Conservation (phyloP, 1,139 yeast species). For the Candida sp. region DNA sequence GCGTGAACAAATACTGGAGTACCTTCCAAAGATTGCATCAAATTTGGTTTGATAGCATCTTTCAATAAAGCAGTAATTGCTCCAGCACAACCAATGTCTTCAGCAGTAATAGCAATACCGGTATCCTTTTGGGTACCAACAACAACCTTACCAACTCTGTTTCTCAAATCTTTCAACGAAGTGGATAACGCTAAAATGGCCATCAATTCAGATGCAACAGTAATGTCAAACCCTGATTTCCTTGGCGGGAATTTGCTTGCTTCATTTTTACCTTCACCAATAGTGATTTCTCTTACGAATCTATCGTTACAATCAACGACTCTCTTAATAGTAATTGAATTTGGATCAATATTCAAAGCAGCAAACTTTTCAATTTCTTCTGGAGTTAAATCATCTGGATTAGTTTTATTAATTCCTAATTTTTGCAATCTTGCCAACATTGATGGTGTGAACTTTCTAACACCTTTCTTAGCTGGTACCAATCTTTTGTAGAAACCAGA, state of each 20-base stretch:
- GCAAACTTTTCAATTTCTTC: constrained; percentile 65
- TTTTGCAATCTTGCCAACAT: constrained; percentile 63
- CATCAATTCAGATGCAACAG: constrained; percentile 82
- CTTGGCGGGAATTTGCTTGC: constrained; percentile 62
- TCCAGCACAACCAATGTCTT: constrained; percentile 79
- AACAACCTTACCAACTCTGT: constrained; percentile 68
- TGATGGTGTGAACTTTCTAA: constrained; percentile 60
- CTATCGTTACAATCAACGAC: constrained; percentile 83
- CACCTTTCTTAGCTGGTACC: constrained; percentile 68
- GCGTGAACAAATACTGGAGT: constrained; percentile 85
- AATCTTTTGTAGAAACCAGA: constrained; percentile 64
- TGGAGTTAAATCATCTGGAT: constrained; percentile 66
- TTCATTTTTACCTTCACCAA: constrained; percentile 78
- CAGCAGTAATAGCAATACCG: constrained; percentile 70
- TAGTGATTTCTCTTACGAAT: constrained; percentile 68
- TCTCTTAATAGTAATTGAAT: constrained; percentile 69
- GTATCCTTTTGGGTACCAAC: constrained; percentile 58
- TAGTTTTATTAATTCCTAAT: constrained; percentile 60
- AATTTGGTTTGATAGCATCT: constrained; percentile 80
- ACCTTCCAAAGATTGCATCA: constrained; percentile 85
- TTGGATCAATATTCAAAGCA: constrained; percentile 67
- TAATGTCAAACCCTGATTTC: constrained; percentile 73
- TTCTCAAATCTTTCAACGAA: constrained; percentile 63
- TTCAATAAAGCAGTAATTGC: constrained; percentile 75
- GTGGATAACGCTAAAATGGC: constrained; percentile 74